These are phyloP conservation scores for Lyophyllum semitale DNA, from an alignment of 768 basidiomycete species.

Conservation along the genomic window DNA sequence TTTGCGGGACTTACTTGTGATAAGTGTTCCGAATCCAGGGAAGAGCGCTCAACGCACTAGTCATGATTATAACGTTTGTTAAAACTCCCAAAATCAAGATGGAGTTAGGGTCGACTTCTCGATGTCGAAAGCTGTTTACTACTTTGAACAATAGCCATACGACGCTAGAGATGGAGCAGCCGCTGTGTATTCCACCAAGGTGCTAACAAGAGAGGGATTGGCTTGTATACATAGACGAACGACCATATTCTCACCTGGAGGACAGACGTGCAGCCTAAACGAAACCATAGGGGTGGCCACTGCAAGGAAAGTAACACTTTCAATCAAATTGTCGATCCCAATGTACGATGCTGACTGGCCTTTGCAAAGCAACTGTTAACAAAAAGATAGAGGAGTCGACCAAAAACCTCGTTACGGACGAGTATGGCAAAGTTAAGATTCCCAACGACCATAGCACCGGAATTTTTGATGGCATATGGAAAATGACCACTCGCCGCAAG, in stretches of 20 bases:
- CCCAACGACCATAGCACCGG: constrained; percentile 68
- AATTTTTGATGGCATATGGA: constrained; percentile 60
- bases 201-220: constrained; percentile 46
- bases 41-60: constrained; percentile 66
- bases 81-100: constrained; percentile 64
- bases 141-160: constrained; percentile 70
- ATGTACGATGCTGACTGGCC: constrained; percentile 31
- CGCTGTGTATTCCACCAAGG: constrained; percentile 79
- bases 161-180: constrained; percentile 71
- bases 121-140: constrained; percentile 53
- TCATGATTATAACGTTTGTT: constrained; percentile 55
- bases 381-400: constrained; percentile 63
- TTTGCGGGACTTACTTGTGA: constrained; percentile 60
- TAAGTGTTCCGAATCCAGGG: constrained; percentile 82
- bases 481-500: constrained; percentile 67
- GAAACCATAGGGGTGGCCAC: constrained; percentile 76
- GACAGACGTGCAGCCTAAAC: constrained; percentile 72
- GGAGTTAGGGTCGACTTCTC: constrained; percentile 51
- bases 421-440: constrained; percentile 74
- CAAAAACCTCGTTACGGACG: constrained; percentile 79
- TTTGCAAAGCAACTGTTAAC: constrained; percentile 74
- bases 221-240: constrained; percentile 4
- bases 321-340: constrained; percentile 7
- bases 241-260: constrained; percentile 48
- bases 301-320: constrained; percentile 24